A percentile compares a stretch with the other conserved stretches of the same genome.
Evolutionary conservation across 2,329 filamentous ascomycete species (phyloP).

Genomic region (Sordariomycetes sp.): DNA sequence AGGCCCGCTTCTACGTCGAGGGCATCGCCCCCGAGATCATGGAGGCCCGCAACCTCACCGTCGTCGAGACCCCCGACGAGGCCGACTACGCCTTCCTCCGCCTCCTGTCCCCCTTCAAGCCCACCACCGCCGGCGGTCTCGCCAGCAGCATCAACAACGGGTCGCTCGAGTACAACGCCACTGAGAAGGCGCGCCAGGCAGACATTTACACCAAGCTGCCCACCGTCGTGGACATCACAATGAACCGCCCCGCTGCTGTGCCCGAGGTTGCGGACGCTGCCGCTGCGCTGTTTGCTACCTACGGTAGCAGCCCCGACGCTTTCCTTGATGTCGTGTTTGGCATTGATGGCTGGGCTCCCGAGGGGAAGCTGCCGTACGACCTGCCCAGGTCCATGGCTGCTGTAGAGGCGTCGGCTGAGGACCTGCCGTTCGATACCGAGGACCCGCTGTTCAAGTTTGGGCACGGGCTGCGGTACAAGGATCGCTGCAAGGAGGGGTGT

Average conservation of each 20-base stretch:
- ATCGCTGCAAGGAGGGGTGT: background rate
- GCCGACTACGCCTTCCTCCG: constrained; percentile 27
- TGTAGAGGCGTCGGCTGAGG: constrained; percentile 17
- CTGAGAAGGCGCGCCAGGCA: constrained; percentile 12
- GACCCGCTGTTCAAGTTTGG: constrained; percentile 16
- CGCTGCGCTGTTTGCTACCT: constrained; percentile 24
- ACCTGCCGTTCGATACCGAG: constrained; percentile 15
- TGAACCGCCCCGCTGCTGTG: constrained; percentile 25
- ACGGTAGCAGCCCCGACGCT: constrained; percentile 23
- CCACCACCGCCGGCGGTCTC: constrained; percentile 18
- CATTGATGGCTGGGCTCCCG: constrained; percentile 16
- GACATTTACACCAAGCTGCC: constrained; percentile 22
- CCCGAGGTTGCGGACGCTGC: constrained; percentile 24
- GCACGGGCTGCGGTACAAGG: constrained; percentile 19
- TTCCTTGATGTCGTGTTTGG: constrained; percentile 29
- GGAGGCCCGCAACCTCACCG: constrained; percentile 13
- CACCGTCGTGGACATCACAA: constrained; percentile 27
- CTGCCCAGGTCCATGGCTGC: constrained; percentile 28
- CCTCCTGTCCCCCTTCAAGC: constrained; percentile 22
- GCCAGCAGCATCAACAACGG: constrained; percentile 24
- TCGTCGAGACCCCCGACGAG: constrained; percentile 20
- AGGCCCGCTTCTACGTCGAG: constrained; percentile 10
- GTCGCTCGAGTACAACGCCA: constrained; percentile 22
- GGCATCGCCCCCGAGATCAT: constrained; percentile 6
- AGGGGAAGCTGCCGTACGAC: constrained; percentile 21